phyloP scores from a whole-genome alignment of 108 stramenopile species.

The Skeletonema tropicum region DNA sequence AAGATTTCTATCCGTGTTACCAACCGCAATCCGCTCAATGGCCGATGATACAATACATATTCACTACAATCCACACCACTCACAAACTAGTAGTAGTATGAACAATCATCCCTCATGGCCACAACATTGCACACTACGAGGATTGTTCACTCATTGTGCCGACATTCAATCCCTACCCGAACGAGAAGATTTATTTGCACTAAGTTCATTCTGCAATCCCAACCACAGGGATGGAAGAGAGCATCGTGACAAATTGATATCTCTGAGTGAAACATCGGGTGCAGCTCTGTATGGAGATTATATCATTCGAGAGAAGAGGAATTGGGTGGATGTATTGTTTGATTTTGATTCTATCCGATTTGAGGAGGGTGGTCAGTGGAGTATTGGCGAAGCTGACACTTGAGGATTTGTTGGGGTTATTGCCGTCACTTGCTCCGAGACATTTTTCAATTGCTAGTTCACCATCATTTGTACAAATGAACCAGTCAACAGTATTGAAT shows the following conservation, averaged over 20 bases:
- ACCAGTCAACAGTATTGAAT: background rate
- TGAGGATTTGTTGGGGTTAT: constrained; percentile 56
- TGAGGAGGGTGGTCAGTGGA: background rate
- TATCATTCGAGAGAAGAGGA: constrained; percentile 81
- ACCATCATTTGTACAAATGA: constrained; percentile 39
- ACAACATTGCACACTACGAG: constrained; percentile 63
- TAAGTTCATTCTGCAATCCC: constrained; percentile 62
- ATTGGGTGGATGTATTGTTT: constrained; percentile 80
- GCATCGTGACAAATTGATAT: constrained; percentile 68
- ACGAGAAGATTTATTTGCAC: constrained; percentile 78
- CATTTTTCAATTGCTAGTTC: constrained; percentile 87
- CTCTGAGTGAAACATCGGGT: constrained; percentile 71
- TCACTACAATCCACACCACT: constrained; percentile 10
- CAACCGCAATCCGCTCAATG: constrained; percentile 47
- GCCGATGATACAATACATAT: constrained; percentile 63
- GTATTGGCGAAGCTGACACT: constrained; percentile 32
- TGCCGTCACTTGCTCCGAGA: constrained; percentile 74
- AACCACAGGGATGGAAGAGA: constrained; percentile 51
- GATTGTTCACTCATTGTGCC: constrained; percentile 76
- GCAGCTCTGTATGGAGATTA: constrained; percentile 83
- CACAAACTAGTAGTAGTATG: constrained; percentile 1
- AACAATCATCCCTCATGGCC: constrained; percentile 66
- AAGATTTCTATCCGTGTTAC: constrained; percentile 67
- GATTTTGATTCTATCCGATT: constrained; percentile 82
- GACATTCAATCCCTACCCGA: constrained; percentile 81